Conservation (phyloP, 257 asterid species). For the Vinca minor region DNA sequence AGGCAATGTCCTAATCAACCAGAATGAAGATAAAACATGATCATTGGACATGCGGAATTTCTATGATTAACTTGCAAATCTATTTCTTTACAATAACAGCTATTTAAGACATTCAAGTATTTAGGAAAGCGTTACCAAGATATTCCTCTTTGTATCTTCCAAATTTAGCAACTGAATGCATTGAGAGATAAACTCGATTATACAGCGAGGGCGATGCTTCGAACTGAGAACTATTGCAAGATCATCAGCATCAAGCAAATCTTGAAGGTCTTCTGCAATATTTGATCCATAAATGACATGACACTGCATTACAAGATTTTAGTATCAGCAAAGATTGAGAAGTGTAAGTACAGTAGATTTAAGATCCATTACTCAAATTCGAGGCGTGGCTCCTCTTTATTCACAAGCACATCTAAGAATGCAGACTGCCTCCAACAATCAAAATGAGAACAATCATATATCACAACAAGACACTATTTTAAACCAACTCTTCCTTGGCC, state of each 20-base stretch:
- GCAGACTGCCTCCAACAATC: background rate
- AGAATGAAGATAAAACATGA: background rate
- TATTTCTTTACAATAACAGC: too few relatives aligned
- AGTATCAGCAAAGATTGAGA: slow-evolving; percentile 3
- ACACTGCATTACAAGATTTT: slow-evolving; percentile 53
- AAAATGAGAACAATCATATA: background rate
- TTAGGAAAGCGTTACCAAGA: slow-evolving; percentile 38
- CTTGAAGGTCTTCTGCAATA: slow-evolving; percentile 51
- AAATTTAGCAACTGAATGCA: slow-evolving; percentile 59
- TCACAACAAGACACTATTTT: too few relatives aligned
- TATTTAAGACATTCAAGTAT: background rate
- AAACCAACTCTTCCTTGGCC: too few relatives aligned
- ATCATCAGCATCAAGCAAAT: slow-evolving; percentile 67
- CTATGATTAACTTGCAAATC: background rate
- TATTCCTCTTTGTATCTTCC: slow-evolving; percentile 58
- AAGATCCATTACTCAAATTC: background rate
- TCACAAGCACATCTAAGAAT: background rate
- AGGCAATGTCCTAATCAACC: background rate
- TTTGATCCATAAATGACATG: slow-evolving; percentile 66
- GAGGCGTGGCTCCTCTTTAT: background rate
- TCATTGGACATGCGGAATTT: background rate
- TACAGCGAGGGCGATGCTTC: slow-evolving; percentile 79
- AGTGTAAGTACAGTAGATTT: background rate
- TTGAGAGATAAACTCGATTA: slow-evolving; percentile 84
- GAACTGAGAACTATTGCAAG: slow-evolving; percentile 61